Conservation (phyloP, 2,329 filamentous ascomycete genomes). For the Alternaria metachromatica region DNA sequence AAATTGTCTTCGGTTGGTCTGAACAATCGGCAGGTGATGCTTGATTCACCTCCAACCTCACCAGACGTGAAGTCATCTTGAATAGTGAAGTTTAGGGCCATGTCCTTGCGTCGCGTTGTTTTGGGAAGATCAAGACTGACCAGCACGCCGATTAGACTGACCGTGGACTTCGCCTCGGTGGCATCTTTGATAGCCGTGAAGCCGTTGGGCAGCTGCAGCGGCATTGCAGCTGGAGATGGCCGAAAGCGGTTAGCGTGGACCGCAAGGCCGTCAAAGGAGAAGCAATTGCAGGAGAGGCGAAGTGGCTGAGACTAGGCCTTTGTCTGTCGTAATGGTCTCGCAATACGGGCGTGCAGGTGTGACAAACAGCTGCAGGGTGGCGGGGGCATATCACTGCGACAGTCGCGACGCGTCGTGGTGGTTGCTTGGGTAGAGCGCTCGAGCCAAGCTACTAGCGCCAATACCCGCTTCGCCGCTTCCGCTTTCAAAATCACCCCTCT, state of each 20-base stretch:
- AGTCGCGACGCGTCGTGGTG: conserved; percentile 11
- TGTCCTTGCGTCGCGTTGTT: conserved; percentile 61
- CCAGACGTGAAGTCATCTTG: conserved; percentile 45
- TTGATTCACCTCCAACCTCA: conserved; percentile 19
- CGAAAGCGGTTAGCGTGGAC: conserved; percentile 23
- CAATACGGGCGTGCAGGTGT: neutral
- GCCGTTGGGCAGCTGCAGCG: conserved; percentile 33
- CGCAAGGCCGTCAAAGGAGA: conserved; percentile 1
- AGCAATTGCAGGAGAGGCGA: neutral
- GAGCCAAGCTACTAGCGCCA: conserved; percentile 24
- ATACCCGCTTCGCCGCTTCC: conserved; percentile 41
- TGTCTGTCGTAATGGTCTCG: neutral
- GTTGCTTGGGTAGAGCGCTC: conserved; percentile 24
- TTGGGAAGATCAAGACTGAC: conserved; percentile 66
- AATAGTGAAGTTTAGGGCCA: conserved; percentile 46
- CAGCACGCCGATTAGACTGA: conserved; percentile 74
- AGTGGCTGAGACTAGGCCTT: neutral
- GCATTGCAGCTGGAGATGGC: conserved; percentile 13
- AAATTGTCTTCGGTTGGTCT: conserved; percentile 32
- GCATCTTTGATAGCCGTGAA: conserved; percentile 57
- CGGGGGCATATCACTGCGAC: neutral
- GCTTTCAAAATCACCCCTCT: conserved; percentile 44
- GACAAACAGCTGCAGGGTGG: neutral
- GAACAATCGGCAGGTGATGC: conserved; percentile 37
- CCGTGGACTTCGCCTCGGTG: conserved; percentile 32